phyloP scores from a whole-genome alignment of 495 filamentous ascomycete genomes.

The Massariosphaeria phaeospora region DNA sequence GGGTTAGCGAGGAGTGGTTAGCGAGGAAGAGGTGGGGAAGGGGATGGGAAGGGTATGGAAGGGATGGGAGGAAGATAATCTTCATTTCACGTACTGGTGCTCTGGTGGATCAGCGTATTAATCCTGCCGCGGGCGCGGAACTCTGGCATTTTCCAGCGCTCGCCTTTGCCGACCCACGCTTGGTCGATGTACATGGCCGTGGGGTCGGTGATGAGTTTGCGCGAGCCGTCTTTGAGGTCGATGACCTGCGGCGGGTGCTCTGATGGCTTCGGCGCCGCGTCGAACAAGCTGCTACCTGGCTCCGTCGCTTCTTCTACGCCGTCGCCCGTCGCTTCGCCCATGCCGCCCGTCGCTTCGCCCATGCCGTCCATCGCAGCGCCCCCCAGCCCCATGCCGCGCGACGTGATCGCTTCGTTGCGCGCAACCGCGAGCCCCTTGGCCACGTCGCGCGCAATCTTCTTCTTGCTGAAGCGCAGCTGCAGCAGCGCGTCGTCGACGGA shows the following conservation, averaged over 20 bases:
- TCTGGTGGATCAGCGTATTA: conserved; percentile 57
- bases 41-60: neutral
- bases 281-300: neutral
- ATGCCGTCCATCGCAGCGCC: conserved; percentile 16
- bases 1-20: too few species aligned
- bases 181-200: conserved; percentile 78
- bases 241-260: conserved; percentile 26
- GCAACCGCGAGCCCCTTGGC: conserved; percentile 70
- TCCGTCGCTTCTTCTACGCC: neutral
- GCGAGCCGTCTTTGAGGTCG: conserved; percentile 39
- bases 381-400: conserved; percentile 80
- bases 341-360: neutral
- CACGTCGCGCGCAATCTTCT: conserved; percentile 83
- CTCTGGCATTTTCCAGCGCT: conserved; percentile 48
- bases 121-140: conserved; percentile 66
- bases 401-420: conserved; percentile 68
- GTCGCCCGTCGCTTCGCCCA: neutral
- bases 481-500: conserved; percentile 83
- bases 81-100: conserved; percentile 55
- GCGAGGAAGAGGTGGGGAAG: neutral
- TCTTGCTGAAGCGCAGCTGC: conserved; percentile 94
- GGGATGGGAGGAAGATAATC: neutral
- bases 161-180: conserved; percentile 83
- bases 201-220: conserved; percentile 55
- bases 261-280: neutral